These are phyloP conservation scores for Ocimum tenuiflorum DNA, from an alignment of 257 asterid genomes.

Conservation along the genomic window DNA sequence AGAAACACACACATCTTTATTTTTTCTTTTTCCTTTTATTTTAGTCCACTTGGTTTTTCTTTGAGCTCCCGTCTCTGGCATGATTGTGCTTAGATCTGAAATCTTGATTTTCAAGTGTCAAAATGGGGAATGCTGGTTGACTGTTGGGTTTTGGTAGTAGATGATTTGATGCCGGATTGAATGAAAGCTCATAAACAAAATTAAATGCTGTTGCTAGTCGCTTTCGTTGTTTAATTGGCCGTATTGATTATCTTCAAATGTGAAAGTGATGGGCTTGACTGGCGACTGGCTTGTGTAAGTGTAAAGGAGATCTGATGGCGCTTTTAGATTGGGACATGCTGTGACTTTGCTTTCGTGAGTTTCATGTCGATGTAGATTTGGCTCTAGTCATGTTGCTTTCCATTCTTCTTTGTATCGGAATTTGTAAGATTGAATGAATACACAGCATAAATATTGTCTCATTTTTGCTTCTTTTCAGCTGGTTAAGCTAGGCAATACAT, in stretches of 20 bases:
- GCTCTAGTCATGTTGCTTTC: slow-evolving; percentile 21
- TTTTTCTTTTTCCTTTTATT: background rate
- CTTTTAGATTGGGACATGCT: slow-evolving; percentile 40
- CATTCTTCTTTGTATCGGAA: slow-evolving; percentile 22
- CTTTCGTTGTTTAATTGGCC: slow-evolving; percentile 28
- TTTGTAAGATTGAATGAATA: slow-evolving; percentile 21
- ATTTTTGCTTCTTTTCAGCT: slow-evolving; percentile 19
- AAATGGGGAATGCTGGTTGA: slow-evolving; percentile 14
- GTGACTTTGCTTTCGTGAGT: slow-evolving; percentile 29
- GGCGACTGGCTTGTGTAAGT: slow-evolving; percentile 22
- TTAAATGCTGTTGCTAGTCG: slow-evolving; percentile 29
- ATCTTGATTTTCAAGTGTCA: background rate
- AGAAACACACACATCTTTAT: slow-evolving; percentile 4
- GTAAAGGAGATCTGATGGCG: slow-evolving; percentile 24
- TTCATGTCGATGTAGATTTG: slow-evolving; percentile 16
- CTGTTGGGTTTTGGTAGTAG: slow-evolving; percentile 19
- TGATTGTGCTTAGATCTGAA: slow-evolving; percentile 28
- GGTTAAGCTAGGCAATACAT: background rate
- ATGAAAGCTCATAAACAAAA: slow-evolving; percentile 10
- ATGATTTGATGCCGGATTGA: too few relatives aligned
- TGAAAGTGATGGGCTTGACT: slow-evolving; percentile 39
- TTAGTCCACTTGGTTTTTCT: slow-evolving; percentile 15
- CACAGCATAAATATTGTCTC: slow-evolving; percentile 12
- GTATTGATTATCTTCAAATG: slow-evolving; percentile 26
- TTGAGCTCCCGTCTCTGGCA: slow-evolving; percentile 10